These are phyloP conservation scores for Pulveroboletus sp. DNA, from an alignment of 768 basidiomycete genomes.

Conservation along the genomic window DNA sequence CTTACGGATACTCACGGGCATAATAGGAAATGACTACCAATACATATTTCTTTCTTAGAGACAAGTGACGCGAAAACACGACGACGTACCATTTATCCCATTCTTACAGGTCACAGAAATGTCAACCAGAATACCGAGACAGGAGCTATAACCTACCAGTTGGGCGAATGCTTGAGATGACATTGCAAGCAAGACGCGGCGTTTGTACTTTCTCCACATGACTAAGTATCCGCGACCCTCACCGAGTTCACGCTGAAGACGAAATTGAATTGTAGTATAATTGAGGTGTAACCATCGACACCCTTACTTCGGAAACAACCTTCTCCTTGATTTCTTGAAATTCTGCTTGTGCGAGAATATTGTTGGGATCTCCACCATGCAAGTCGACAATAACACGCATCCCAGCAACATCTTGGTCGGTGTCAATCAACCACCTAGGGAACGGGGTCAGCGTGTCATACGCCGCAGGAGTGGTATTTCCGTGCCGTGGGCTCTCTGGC, in stretches of 20 bases:
- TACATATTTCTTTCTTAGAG: constrained; percentile 4
- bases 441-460: constrained; percentile 4
- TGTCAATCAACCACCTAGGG: constrained; percentile 83
- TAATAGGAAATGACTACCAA: constrained; percentile 87
- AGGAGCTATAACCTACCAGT: constrained; percentile 51
- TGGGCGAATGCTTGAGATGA: constrained; percentile 95
- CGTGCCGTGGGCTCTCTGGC: constrained; percentile 85
- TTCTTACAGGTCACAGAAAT: constrained; percentile 47
- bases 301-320: constrained; percentile 60
- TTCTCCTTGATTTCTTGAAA: constrained; percentile 86
- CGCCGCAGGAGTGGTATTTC: not conserved
- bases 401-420: constrained; percentile 76
- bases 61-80: not conserved
- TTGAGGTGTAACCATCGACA: not conserved
- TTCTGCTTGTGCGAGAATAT: constrained; percentile 71
- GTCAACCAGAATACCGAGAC: not conserved
- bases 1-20: constrained; percentile 58
- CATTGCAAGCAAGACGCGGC: constrained; percentile 88
- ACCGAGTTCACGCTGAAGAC: constrained; percentile 65
- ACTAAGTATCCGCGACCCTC: constrained; percentile 70
- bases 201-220: constrained; percentile 87
- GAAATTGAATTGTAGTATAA: not conserved
- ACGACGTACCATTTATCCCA: constrained; percentile 78
- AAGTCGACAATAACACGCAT: constrained; percentile 84
- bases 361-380: constrained; percentile 73